Conservation (phyloP, 2,329 filamentous ascomycete genomes). For the Verruconis gallopava region DNA sequence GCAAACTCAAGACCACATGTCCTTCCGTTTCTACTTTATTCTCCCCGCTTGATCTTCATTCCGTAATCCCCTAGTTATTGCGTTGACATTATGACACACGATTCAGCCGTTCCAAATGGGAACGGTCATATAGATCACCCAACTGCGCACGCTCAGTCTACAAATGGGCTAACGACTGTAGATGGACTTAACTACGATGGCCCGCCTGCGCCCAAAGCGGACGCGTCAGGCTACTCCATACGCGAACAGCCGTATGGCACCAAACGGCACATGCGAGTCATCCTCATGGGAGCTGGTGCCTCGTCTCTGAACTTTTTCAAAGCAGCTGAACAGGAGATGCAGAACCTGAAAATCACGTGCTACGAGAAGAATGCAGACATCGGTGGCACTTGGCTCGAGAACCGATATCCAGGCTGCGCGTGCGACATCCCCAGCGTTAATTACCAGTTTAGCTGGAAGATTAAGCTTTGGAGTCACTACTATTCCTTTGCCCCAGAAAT, state of each 20-base stretch:
- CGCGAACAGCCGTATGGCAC: constrained; percentile 31
- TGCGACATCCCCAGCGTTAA: constrained; percentile 36
- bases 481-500: constrained; percentile 37
- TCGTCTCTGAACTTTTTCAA: constrained; percentile 31
- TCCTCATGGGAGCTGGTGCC: constrained; percentile 32
- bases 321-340: constrained; percentile 29
- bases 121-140: too few relatives aligned
- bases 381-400: constrained; percentile 19
- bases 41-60: too few relatives aligned
- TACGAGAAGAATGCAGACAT: constrained; percentile 26
- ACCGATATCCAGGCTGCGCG: constrained; percentile 26
- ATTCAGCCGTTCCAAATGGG: too few relatives aligned
- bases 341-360: constrained; percentile 26
- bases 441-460: constrained; percentile 40
- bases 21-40: too few relatives aligned
- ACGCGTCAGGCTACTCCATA: constrained; percentile 29
- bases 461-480: constrained; percentile 35
- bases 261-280: constrained; percentile 26
- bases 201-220: constrained; percentile 22
- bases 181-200: constrained; percentile 10
- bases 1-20: too few relatives aligned
- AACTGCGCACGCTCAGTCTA: too few relatives aligned
- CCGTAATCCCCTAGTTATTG: too few relatives aligned
- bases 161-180: too few relatives aligned
- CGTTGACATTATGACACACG: too few relatives aligned